A percentile compares a stretch with the other conserved stretches of the same genome.
Conservation (phyloP, 345 rosid genomes). For the Populus alba region DNA sequence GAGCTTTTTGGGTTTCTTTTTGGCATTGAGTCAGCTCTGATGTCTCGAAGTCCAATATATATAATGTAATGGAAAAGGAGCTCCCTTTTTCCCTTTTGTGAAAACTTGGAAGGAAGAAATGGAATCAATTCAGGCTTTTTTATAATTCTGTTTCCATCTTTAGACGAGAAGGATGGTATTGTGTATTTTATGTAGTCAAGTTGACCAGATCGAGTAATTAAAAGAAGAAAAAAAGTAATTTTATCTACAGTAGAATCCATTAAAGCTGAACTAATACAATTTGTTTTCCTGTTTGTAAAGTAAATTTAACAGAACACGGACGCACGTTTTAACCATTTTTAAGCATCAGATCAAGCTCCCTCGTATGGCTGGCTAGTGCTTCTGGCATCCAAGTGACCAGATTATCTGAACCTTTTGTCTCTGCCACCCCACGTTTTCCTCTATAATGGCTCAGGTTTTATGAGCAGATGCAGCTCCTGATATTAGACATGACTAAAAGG, state of each 20-base stretch:
- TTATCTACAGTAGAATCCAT: background rate
- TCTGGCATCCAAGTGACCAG: background rate
- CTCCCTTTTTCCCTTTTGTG: background rate
- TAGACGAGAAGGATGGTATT: background rate
- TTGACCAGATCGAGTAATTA: background rate
- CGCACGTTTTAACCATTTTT: background rate
- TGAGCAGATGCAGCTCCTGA: background rate
- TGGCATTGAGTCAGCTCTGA: background rate
- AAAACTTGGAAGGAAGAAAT: constrained; percentile 2
- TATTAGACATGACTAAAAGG: too few relatives aligned
- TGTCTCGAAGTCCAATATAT: background rate
- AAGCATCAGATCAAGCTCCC: background rate
- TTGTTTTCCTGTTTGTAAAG: background rate
- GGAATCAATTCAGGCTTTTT: constrained; percentile 4
- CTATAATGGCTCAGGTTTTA: background rate
- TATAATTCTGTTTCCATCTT: background rate
- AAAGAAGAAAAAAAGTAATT: background rate
- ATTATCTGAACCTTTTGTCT: background rate
- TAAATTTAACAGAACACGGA: too few relatives aligned
- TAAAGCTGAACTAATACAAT: background rate
- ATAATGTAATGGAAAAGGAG: background rate
- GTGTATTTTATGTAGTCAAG: background rate
- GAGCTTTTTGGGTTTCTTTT: background rate
- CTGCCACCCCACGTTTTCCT: background rate
- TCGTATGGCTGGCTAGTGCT: background rate